Evolutionary conservation across 345 rosid species (phyloP).

Genomic region (Euphorbia lathyris): DNA sequence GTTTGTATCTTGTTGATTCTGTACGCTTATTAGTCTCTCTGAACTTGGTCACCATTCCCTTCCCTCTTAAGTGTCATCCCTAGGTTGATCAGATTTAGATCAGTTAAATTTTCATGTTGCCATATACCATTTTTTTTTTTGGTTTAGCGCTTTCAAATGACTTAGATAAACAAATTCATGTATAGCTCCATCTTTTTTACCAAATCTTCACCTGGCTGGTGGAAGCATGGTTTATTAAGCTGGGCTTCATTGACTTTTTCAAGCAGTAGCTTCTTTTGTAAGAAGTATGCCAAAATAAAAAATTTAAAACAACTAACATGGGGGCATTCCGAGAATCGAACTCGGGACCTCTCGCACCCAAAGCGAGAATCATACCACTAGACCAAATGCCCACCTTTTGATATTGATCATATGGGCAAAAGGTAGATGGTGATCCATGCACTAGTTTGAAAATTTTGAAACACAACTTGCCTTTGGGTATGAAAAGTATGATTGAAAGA

Average conservation of each 20-base stretch:
- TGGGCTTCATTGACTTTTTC: not conserved
- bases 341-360: conserved; percentile 85
- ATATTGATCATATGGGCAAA: not conserved
- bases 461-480: not conserved
- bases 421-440: too few species aligned
- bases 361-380: conserved; percentile 90
- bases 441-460: not conserved
- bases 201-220: not conserved
- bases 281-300: not conserved
- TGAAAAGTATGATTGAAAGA: not conserved
- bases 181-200: too few species aligned
- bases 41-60: too few species aligned
- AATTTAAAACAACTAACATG: too few species aligned
- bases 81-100: too few species aligned
- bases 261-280: not conserved
- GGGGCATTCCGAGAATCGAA: conserved; percentile 45
- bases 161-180: not conserved
- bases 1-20: too few species aligned
- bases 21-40: too few species aligned
- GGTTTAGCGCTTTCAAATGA: too few species aligned
- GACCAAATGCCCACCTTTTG: conserved; percentile 49
- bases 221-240: not conserved
- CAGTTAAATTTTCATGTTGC: too few species aligned
- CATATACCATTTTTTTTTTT: too few species aligned
- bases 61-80: too few species aligned